These are phyloP conservation scores for Neopestalotiopsis clavispora DNA, from an alignment of 2,329 filamentous ascomycete species.

Conservation along the genomic window DNA sequence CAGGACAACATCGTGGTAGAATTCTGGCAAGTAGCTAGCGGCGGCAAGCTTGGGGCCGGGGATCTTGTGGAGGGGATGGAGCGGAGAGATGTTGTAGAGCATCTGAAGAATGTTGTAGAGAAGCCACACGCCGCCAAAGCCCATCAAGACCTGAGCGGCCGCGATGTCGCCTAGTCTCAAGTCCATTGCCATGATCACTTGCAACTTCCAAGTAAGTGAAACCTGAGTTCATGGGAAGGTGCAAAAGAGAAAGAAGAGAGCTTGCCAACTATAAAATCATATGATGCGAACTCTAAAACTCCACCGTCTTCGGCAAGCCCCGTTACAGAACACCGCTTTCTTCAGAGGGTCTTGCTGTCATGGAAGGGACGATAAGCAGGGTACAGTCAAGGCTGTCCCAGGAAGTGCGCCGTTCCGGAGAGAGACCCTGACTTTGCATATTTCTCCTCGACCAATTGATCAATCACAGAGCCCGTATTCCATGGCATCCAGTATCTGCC, in stretches of 20 bases:
- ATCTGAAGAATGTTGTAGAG: slow-evolving; percentile 33
- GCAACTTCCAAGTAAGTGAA: neutral
- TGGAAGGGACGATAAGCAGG: neutral
- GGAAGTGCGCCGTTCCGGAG: neutral
- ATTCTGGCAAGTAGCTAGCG: slow-evolving; percentile 41
- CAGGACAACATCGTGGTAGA: slow-evolving; percentile 42
- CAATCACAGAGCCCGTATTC: neutral
- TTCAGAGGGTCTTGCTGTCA: neutral
- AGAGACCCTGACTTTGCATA: neutral
- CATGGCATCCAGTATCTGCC: neutral
- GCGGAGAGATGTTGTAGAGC: slow-evolving; percentile 43
- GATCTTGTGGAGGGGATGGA: slow-evolving; percentile 42
- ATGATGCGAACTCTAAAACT: neutral
- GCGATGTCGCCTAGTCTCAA: neutral
- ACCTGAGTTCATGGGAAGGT: neutral
- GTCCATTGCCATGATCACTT: neutral
- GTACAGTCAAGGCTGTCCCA: neutral
- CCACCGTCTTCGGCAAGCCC: neutral
- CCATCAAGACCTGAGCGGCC: neutral
- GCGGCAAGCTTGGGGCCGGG: slow-evolving; percentile 44
- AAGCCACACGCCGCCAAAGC: slow-evolving; percentile 31
- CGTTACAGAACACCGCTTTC: neutral
- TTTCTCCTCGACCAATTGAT: neutral
- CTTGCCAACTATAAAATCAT: neutral
- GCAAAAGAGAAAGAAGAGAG: neutral